Conservation (phyloP, 2,329 filamentous ascomycete genomes). For the Chrysoporthe puriensis region DNA sequence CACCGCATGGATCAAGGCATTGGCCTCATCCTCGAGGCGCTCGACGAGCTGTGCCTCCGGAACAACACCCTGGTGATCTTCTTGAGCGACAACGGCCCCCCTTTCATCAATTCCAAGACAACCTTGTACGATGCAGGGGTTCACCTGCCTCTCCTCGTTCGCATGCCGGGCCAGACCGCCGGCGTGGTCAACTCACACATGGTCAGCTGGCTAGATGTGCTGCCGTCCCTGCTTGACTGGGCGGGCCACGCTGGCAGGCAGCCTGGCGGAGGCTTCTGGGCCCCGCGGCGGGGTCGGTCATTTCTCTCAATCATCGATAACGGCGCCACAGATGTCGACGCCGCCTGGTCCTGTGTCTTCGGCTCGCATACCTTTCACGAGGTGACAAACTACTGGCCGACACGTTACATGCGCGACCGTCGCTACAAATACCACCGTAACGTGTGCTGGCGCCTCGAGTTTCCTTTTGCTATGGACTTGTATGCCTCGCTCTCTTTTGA, state of each 20-base stretch:
- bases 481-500: constrained; percentile 49
- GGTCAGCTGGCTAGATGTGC: constrained; percentile 49
- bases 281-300: constrained; percentile 38
- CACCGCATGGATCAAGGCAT: constrained; percentile 47
- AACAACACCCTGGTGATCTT: constrained; percentile 49
- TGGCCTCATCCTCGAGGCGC: constrained; percentile 42
- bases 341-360: constrained; percentile 44
- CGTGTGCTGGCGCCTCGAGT: constrained; percentile 52
- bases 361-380: constrained; percentile 58
- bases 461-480: constrained; percentile 51
- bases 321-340: constrained; percentile 27
- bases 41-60: constrained; percentile 38
- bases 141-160: constrained; percentile 47
- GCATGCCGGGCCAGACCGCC: constrained; percentile 37
- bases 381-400: constrained; percentile 54
- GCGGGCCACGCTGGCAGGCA: constrained; percentile 24
- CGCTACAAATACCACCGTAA: constrained; percentile 56
- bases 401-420: constrained; percentile 46
- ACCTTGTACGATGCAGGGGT: constrained; percentile 53
- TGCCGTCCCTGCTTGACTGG: constrained; percentile 51
- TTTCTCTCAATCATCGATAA: constrained; percentile 41
- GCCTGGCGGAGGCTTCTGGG: constrained; percentile 23
- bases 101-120: constrained; percentile 56
- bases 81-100: constrained; percentile 52
- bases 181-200: constrained; percentile 45